A percentile compares a stretch with the other conserved stretches of the same genome.
phyloP scores from a whole-genome alignment of 768 basidiomycete genomes.

The Suillus decipiens region DNA sequence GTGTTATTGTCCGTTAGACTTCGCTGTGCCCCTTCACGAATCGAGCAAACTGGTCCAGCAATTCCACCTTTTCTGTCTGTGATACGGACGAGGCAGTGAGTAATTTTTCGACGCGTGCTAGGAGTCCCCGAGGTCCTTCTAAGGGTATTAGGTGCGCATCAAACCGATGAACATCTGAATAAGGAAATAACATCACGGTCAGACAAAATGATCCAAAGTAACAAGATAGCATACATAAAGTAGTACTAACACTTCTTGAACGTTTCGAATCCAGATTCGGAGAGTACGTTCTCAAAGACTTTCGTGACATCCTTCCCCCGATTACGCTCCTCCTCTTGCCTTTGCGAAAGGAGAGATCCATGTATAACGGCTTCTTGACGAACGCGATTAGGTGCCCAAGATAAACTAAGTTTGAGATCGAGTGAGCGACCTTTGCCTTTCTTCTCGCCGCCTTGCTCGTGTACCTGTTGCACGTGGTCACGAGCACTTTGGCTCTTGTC shows the following conservation, averaged over 20 bases:
- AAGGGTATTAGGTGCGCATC: constrained; percentile 76
- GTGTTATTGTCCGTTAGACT: constrained; percentile 5
- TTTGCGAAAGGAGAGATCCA: constrained; percentile 29
- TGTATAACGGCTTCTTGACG: constrained; percentile 68
- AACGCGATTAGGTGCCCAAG: constrained; percentile 72
- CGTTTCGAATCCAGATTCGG: constrained; percentile 39
- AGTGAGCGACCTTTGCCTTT: constrained; percentile 67
- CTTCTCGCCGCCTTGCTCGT: constrained; percentile 22
- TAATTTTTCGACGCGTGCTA: constrained; percentile 62
- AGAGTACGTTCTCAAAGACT: constrained; percentile 36
- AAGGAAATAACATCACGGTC: constrained; percentile 17
- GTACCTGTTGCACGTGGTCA: constrained; percentile 14
- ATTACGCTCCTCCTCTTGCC: constrained; percentile 17
- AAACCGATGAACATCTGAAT: constrained; percentile 68
- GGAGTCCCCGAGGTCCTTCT: constrained; percentile 70
- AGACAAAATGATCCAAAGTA: constrained; percentile 10
- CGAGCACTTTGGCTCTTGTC: constrained; percentile 28
- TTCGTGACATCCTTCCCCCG: constrained; percentile 37
- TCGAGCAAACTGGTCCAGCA: constrained; percentile 61
- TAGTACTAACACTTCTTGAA: constrained; percentile 63
- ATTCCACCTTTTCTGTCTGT: constrained; percentile 46
- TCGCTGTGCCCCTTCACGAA: constrained; percentile 46
- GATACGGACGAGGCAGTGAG: constrained; percentile 51
- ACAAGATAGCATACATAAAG: constrained; percentile 1
- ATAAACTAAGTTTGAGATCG: constrained; percentile 66